phyloP scores from a whole-genome alignment of 371 early-diverging fungal genomes.

The Mortierella sp. region DNA sequence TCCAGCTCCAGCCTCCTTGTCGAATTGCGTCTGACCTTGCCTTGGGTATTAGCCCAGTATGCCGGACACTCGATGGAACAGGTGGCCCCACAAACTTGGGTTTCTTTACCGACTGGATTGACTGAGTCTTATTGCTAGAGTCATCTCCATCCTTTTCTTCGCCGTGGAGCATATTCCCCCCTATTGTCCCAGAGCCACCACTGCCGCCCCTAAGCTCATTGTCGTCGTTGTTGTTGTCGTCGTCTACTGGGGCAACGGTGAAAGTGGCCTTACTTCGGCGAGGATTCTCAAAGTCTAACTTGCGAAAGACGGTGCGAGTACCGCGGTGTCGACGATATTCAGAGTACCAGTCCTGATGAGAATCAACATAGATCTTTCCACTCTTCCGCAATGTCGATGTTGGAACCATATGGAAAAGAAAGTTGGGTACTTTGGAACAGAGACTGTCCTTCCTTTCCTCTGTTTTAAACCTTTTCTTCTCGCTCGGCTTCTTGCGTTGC shows the following conservation, averaged over 20 bases:
- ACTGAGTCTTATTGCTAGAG: background rate
- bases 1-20: background rate
- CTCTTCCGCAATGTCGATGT: constrained; percentile 14
- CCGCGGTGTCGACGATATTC: constrained; percentile 42
- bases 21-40: background rate
- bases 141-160: background rate
- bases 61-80: constrained; percentile 10
- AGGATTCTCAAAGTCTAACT: constrained; percentile 25
- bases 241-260: constrained; percentile 3
- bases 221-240: background rate
- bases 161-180: background rate
- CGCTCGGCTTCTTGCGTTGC: background rate
- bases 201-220: background rate
- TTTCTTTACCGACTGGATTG: constrained; percentile 12
- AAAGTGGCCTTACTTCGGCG: constrained; percentile 25
- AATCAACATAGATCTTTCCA: constrained; percentile 30
- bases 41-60: constrained; percentile 36
- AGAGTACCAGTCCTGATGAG: constrained; percentile 36
- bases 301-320: constrained; percentile 20
- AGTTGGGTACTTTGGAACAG: background rate
- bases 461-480: background rate
- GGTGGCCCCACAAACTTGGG: constrained; percentile 13
- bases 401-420: background rate
- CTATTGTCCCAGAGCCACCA: background rate
- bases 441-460: background rate